Evolutionary conservation across 2,329 filamentous ascomycete species (phyloP).

Genomic region (Fusarium pseudoanthophilum): DNA sequence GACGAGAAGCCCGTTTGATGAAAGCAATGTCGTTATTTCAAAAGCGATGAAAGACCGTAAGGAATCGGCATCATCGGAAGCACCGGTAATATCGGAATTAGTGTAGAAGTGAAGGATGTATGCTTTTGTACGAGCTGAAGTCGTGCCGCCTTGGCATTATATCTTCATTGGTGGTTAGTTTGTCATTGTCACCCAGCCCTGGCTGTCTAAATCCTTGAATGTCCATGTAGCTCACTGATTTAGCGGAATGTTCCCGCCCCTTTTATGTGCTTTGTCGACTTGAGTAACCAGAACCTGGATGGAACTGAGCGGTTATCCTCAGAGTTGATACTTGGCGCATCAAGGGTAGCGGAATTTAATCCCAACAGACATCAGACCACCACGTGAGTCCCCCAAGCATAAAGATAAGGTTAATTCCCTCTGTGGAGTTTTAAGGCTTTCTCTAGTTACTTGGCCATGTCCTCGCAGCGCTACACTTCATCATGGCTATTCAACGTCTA

Average conservation of each 20-base stretch:
- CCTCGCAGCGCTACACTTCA: not conserved
- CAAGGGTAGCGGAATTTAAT: not conserved
- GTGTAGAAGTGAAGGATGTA: not conserved
- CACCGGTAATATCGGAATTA: not conserved
- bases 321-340: not conserved
- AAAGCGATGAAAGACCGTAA: no score
- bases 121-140: not conserved
- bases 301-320: no score
- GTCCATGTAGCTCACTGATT: no score
- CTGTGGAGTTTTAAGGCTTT: accelerated
- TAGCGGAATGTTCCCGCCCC: not conserved
- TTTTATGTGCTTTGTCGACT: not conserved
- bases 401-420: not conserved
- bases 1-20: no score
- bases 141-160: not conserved
- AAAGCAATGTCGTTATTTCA: no score
- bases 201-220: accelerated
- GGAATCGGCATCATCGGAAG: not conserved
- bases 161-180: not conserved
- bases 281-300: no score
- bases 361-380: not conserved
- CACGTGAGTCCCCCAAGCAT: not conserved
- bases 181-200: not conserved
- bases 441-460: accelerated
- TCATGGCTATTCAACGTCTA: not conserved